Percentiles rank a stretch among this genome's conserved stretches.
Conservation (phyloP, 1,139 yeast species). For the Lizanozyma gosingica region DNA sequence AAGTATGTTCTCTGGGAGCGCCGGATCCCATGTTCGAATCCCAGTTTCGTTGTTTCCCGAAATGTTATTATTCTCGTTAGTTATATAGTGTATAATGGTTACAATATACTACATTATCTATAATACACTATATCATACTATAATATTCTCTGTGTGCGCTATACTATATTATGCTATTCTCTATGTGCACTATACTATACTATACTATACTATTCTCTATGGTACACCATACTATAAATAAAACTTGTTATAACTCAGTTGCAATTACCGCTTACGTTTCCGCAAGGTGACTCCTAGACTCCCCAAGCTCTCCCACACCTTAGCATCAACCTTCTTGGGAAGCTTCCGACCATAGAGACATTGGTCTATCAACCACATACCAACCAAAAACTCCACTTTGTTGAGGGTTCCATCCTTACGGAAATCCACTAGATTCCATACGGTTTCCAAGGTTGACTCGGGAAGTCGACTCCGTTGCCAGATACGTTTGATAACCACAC, state of each 20-base stretch:
- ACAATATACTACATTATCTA: no score
- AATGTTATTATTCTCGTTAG: no score
- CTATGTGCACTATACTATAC: no score
- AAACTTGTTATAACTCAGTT: background rate
- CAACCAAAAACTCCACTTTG: conserved; percentile 77
- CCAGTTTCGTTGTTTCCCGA: no score
- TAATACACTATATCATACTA: no score
- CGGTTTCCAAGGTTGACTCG: conserved; percentile 47
- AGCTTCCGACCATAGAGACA: conserved; percentile 89
- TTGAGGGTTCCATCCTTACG: conserved; percentile 71
- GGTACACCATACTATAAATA: background rate
- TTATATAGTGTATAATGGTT: no score
- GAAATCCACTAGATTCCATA: conserved; percentile 77
- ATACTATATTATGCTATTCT: no score
- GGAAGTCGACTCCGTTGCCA: conserved; percentile 77
- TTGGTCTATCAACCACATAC: conserved; percentile 95
- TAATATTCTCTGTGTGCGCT: no score
- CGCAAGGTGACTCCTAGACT: conserved; percentile 29
- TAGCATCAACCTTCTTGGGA: conserved; percentile 52
- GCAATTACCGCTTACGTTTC: background rate
- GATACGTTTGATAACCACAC: conserved; percentile 63
- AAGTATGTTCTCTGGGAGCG: no score
- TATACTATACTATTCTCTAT: background rate
- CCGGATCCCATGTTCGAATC: no score
- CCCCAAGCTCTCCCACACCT: conserved; percentile 62